These are phyloP conservation scores for Epichloe uncinata DNA, from an alignment of 2,329 filamentous ascomycete species.

Conservation along the genomic window DNA sequence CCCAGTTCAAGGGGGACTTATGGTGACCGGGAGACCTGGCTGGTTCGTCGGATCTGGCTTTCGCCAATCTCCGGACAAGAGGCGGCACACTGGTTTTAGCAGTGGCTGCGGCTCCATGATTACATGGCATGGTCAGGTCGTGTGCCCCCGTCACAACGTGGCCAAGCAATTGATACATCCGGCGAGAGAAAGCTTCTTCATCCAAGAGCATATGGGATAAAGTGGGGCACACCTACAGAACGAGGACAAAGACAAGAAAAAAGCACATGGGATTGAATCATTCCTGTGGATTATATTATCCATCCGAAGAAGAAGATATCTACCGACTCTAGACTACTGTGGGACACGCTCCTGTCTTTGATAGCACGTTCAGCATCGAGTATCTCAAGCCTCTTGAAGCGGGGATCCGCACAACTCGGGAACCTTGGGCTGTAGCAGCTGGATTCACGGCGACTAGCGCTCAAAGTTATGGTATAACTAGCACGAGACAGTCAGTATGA, in stretches of 20 bases:
- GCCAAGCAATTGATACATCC: neutral
- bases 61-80: neutral
- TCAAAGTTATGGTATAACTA: constrained; percentile 55
- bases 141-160: neutral
- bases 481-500: constrained; percentile 28
- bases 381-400: constrained; percentile 16
- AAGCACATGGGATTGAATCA: neutral
- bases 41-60: neutral
- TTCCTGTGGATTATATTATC: constrained; percentile 3
- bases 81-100: neutral
- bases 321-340: constrained; percentile 18
- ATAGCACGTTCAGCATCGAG: constrained; percentile 32
- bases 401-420: constrained; percentile 24
- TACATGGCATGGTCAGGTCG: neutral
- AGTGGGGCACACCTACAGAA: neutral
- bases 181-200: neutral
- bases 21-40: neutral
- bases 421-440: constrained; percentile 32
- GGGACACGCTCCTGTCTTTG: constrained; percentile 23
- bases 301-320: constrained; percentile 17
- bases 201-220: constrained; percentile 1
- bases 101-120: neutral
- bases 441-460: constrained; percentile 45
- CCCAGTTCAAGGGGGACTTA: neutral
- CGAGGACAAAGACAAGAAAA: neutral